Percentiles rank a stretch among this genome's conserved stretches.
phyloP scores from a whole-genome alignment of 1,139 yeast species.

The Casaregolazyma lundiana region DNA sequence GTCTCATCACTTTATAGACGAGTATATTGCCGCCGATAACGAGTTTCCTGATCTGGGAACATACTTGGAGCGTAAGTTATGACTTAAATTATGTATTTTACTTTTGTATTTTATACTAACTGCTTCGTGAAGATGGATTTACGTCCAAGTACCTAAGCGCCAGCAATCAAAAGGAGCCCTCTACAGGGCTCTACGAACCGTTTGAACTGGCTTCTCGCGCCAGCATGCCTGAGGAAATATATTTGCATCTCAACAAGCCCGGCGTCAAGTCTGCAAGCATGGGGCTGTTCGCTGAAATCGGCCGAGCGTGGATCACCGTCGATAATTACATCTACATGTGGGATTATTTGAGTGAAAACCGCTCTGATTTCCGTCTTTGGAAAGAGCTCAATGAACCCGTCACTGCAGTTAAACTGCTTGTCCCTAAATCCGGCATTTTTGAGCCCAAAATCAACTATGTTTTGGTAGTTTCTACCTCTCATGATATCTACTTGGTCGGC shows the following conservation, averaged over 20 bases:
- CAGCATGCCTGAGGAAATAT: conserved; percentile 76
- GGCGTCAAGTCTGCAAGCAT: conserved; percentile 60
- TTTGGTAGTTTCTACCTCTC: conserved; percentile 73
- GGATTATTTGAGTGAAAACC: conserved; percentile 54
- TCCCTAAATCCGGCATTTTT: conserved; percentile 77
- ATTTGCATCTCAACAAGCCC: conserved; percentile 68
- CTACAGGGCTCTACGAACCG: conserved; percentile 39
- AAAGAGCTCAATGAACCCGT: conserved; percentile 82
- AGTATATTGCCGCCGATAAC: conserved; percentile 34
- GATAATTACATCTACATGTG: conserved; percentile 82
- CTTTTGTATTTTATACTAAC: neutral
- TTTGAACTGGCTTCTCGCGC: conserved; percentile 67
- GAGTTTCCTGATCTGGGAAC: conserved; percentile 35
- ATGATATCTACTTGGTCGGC: conserved; percentile 73
- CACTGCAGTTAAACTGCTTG: conserved; percentile 66
- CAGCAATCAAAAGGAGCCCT: conserved; percentile 1
- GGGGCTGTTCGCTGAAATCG: conserved; percentile 80
- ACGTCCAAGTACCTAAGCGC: conserved; percentile 3
- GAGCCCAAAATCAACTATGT: conserved; percentile 70
- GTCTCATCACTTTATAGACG: conserved; percentile 34
- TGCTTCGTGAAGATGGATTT: neutral
- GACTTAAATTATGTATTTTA: too few species aligned
- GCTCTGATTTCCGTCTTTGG: conserved; percentile 69
- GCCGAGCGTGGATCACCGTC: conserved; percentile 82
- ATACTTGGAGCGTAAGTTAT: conserved; percentile 6